Conservation (phyloP, 164 flowering plant species). For the Vitis vinifera region ASM3070453v1 NC_081823.1:25652001-25652500, state of each 20-base stretch:
- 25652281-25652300: constrained; percentile 64
- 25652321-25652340: constrained; percentile 79
- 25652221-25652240: constrained; percentile 74
- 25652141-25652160: constrained; percentile 78
- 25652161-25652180: constrained; percentile 81
- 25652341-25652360: constrained; percentile 93
- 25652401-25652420: constrained; percentile 53
- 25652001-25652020: constrained; percentile 74
- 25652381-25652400: constrained; percentile 55
- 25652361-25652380: constrained; percentile 69
- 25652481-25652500: constrained; percentile 67
- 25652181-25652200: constrained; percentile 63
- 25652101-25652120: constrained; percentile 34
- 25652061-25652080: constrained; percentile 32
- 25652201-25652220: constrained; percentile 72
- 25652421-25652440: constrained; percentile 55
- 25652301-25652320: constrained; percentile 76
- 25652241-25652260: constrained; percentile 85
- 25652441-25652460: constrained; percentile 47
- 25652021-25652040: constrained; percentile 75
- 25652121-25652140: constrained; percentile 64
- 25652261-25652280: constrained; percentile 73
- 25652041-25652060: constrained; percentile 58
- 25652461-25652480: constrained; percentile 58
- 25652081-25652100: constrained; percentile 76